A percentile compares a stretch with the other conserved stretches of the same genome.
phyloP scores from a whole-genome alignment of 2,329 filamentous ascomycete species.

The Sphaceloma murrayae region DNA sequence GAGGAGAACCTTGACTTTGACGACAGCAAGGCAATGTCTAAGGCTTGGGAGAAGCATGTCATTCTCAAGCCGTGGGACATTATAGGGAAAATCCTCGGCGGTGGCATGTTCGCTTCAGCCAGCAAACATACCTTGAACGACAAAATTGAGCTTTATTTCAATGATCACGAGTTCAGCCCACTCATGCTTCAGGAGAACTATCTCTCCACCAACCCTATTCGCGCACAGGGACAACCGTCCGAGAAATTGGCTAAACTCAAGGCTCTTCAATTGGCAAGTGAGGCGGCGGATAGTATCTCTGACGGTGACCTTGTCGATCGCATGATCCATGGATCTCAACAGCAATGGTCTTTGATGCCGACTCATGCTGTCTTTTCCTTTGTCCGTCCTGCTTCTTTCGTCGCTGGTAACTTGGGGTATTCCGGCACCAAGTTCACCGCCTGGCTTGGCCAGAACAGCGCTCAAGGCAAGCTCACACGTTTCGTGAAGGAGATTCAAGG shows the following conservation, averaged over 20 bases:
- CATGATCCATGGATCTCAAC: constrained; percentile 97
- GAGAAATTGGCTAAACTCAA: constrained; percentile 64
- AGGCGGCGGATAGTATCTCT: constrained; percentile 90
- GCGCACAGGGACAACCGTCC: constrained; percentile 43
- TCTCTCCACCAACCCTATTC: constrained; percentile 67
- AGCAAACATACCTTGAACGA: constrained; percentile 88
- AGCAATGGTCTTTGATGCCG: constrained; percentile 98
- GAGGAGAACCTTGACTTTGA: constrained; percentile 71
- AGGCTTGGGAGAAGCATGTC: constrained; percentile 96
- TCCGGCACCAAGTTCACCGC: constrained; percentile 66
- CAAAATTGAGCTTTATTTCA: constrained; percentile 98
- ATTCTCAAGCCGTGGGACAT: constrained; percentile 98
- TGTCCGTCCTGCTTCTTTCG: constrained; percentile 78
- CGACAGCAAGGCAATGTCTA: constrained; percentile 85
- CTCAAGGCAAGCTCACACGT: constrained; percentile 62
- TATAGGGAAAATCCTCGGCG: constrained; percentile 79
- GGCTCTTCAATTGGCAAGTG: constrained; percentile 72
- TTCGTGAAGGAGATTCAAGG: constrained; percentile 90
- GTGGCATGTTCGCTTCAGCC: constrained; percentile 72
- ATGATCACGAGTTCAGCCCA: constrained; percentile 95
- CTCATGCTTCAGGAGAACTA: constrained; percentile 99
- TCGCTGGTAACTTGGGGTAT: constrained; percentile 62
- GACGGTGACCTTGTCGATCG: constrained; percentile 92
- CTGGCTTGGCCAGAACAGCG: constrained; percentile 95
- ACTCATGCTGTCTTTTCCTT: constrained; percentile 93